These are phyloP conservation scores for Magnaporthiopsis poae DNA, from an alignment of 2,329 filamentous ascomycete genomes.

Conservation along the genomic window DNA sequence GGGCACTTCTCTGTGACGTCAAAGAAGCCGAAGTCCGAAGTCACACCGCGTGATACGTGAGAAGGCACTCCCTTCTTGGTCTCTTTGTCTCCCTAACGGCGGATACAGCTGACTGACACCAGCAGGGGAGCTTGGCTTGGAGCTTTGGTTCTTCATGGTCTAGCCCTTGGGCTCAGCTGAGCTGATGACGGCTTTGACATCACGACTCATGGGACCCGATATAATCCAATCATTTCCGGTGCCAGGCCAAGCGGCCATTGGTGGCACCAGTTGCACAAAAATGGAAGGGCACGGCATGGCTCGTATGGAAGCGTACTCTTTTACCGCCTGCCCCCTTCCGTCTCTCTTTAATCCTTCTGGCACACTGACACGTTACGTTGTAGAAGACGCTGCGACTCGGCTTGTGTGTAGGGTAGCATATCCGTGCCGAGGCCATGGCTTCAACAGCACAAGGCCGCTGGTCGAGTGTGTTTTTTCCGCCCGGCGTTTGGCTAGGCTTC, in stretches of 20 bases:
- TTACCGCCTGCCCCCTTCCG: neutral
- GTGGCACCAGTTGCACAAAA: neutral
- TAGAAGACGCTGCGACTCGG: neutral
- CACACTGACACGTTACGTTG: neutral
- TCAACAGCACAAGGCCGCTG: neutral
- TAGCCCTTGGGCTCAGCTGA: neutral
- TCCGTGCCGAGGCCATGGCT: neutral
- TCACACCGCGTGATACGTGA: neutral
- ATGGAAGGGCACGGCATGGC: neutral
- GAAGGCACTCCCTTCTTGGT: too few species aligned
- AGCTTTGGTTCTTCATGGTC: neutral
- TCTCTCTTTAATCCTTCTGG: neutral
- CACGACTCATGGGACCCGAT: neutral
- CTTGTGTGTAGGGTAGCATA: neutral
- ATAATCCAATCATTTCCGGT: neutral
- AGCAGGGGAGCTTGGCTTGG: neutral
- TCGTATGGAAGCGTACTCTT: neutral
- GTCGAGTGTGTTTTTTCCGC: neutral
- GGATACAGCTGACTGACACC: neutral
- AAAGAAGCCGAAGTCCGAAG: neutral
- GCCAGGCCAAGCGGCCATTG: neutral
- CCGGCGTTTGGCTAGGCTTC: neutral
- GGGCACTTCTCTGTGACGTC: neutral
- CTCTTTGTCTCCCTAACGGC: too few species aligned
- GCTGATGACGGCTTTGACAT: neutral